Evolutionary conservation across 169 alveolate species (phyloP).

Genomic region (Cryptosporidium andersoni): DNA sequence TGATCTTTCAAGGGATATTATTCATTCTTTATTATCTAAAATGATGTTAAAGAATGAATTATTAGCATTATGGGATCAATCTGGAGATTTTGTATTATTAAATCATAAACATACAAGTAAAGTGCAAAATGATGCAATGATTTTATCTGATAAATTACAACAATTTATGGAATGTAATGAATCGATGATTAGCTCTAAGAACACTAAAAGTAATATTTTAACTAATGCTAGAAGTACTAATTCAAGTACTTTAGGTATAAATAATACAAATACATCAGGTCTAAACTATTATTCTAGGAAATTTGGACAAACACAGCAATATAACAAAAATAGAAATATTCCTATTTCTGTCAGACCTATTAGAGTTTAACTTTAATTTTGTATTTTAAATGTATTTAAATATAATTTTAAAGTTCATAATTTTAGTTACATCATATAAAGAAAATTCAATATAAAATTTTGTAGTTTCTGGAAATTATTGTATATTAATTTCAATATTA

Average conservation of each 20-base stretch:
- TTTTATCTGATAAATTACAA: conserved; percentile 79
- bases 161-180: conserved; percentile 52
- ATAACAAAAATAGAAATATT: conserved; percentile 19
- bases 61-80: conserved; percentile 90
- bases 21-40: conserved; percentile 88
- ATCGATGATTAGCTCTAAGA: conserved; percentile 37
- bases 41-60: conserved; percentile 89
- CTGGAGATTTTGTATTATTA: conserved; percentile 85
- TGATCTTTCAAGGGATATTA: conserved; percentile 79
- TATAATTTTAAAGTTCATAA: background rate
- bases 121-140: conserved; percentile 83
- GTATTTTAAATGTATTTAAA: background rate
- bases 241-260: background rate
- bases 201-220: background rate
- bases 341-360: conserved; percentile 32
- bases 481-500: too few relatives aligned
- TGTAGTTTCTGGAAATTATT: too few relatives aligned
- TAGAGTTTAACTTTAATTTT: background rate
- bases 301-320: conserved; percentile 10
- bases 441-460: too few relatives aligned
- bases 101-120: conserved; percentile 89
- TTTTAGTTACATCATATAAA: too few relatives aligned
- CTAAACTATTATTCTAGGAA: conserved; percentile 49
- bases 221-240: background rate
- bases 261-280: conserved; percentile 24